Evolutionary conservation across 139 green algal genomes (phyloP), one percentile per base, ranked within the genome.

Genomic region (Haematococcus lacustris): DNA sequence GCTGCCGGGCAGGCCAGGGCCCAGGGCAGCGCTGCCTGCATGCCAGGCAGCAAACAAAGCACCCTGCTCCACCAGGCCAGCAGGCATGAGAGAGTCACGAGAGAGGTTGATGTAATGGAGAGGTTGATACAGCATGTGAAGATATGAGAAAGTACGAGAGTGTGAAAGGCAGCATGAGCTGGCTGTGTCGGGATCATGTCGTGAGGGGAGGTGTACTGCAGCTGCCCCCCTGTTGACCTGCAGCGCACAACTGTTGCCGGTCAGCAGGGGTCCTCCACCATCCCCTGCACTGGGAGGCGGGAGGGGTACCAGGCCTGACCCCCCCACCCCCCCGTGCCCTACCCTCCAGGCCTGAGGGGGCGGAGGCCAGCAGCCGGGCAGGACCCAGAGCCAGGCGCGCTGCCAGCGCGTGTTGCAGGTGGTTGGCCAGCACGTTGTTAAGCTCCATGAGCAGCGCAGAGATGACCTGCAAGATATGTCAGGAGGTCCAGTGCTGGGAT

Each of bases 381-480:
- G 77, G 70, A 57, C 57, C 74, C 9, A 7, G 1, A 9, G 53
- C 34, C 7, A 73, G 60, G 1, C 40, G 35, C 4, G 5, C 35
- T 7, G 5, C 50, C 61, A 93, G 80, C 43, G 82, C 83, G 3
- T 83, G 83, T 25, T 74, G 71, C 53, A 88, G 79, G 9, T 71
- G 43, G 79, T 88, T 90, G 73, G 70, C 79, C 33, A 92, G 66
- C 39, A 88, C 28, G 61, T 90, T 88, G 77, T 88, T 89, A 6
- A 86, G 70, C 77, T 87, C 78, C 17, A 73, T 77, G 26, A 87
- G 72, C 47, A 86, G 53, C 3, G 84, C 81, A 2, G 50, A 75
- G 28, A 57, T 74, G 66, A 66, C 74, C 71, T 74, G 71, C 17
- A 40, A 9, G 5, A 34, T 17, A 23, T 30, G 59, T 66, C n/a